Evolutionary conservation across 176 grass and related monocot genomes (phyloP).

Genomic region (Oryza coarctata): DNA sequence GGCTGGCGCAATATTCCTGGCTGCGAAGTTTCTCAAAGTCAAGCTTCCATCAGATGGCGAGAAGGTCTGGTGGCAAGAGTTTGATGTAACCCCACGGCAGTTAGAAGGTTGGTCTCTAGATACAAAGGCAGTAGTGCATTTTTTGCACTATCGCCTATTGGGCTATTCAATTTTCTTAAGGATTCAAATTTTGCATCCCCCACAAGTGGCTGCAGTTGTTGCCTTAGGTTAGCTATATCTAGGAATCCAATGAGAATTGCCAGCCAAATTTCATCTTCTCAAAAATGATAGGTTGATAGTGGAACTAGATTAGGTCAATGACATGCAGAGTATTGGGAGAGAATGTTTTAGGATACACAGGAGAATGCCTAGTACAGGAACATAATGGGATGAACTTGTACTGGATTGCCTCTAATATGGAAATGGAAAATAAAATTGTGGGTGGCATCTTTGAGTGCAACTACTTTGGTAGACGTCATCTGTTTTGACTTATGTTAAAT

Average conservation of each 20-base stretch:
- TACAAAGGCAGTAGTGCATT: slow-evolving; percentile 26
- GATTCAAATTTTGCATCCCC: not conserved
- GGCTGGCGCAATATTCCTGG: slow-evolving; percentile 92
- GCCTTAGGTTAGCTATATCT: slow-evolving; percentile 12
- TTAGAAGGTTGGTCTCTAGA: slow-evolving; percentile 85
- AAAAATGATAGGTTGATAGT: slow-evolving; percentile 17
- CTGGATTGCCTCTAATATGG: not conserved
- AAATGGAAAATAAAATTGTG: not conserved
- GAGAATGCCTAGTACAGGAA: not conserved
- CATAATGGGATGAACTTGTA: not conserved
- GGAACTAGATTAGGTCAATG: slow-evolving; percentile 15
- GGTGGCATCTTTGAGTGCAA: not conserved
- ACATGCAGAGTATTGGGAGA: not conserved
- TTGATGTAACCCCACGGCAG: slow-evolving; percentile 91
- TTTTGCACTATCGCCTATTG: slow-evolving; percentile 13
- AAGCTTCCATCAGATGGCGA: slow-evolving; percentile 96
- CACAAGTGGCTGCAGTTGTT: not conserved
- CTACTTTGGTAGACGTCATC: not conserved
- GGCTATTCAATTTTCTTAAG: slow-evolving; percentile 21
- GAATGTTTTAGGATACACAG: not conserved
- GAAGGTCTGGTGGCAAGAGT: slow-evolving; percentile 96
- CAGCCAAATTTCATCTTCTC: not conserved
- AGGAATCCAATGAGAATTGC: slow-evolving; percentile 1
- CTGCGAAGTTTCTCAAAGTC: slow-evolving; percentile 94
- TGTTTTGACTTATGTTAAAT: not conserved